Evolutionary conservation across 306 rosid species (phyloP).

Genomic region (Vicia sativa): DNA sequence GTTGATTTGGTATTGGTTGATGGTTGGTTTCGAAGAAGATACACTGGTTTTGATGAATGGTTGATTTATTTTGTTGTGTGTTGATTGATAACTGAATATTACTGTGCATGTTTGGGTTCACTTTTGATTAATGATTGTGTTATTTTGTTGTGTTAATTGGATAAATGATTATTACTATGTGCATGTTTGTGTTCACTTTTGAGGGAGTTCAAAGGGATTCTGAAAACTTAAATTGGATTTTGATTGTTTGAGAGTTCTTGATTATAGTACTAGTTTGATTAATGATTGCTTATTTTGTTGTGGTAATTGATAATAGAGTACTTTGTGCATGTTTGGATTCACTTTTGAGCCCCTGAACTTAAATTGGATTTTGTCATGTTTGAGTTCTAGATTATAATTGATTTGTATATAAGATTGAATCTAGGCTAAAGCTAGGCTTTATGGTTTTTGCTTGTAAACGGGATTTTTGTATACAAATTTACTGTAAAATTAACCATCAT

Average conservation of each 20-base stretch:
- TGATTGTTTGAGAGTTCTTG: neutral
- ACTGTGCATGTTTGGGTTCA: neutral
- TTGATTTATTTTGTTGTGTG: neutral
- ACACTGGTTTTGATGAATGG: neutral
- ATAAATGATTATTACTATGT: neutral
- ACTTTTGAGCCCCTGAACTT: no score
- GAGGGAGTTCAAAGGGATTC: neutral
- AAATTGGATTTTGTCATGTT: no score
- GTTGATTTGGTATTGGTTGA: no score
- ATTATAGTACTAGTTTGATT: no score
- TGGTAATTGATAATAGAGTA: no score
- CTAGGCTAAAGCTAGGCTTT: no score
- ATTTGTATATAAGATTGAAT: no score
- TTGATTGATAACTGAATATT: neutral
- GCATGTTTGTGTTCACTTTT: neutral
- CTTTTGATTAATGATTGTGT: neutral
- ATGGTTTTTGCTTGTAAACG: no score
- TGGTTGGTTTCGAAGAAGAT: accelerated
- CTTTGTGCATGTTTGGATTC: neutral
- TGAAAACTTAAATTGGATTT: neutral
- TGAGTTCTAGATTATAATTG: no score
- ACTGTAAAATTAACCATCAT: no score
- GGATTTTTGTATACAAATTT: no score
- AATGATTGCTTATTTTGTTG: no score
- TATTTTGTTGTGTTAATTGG: neutral